Evolutionary conservation across 345 rosid genomes (phyloP).

Genomic region (Populus nigra): DNA sequence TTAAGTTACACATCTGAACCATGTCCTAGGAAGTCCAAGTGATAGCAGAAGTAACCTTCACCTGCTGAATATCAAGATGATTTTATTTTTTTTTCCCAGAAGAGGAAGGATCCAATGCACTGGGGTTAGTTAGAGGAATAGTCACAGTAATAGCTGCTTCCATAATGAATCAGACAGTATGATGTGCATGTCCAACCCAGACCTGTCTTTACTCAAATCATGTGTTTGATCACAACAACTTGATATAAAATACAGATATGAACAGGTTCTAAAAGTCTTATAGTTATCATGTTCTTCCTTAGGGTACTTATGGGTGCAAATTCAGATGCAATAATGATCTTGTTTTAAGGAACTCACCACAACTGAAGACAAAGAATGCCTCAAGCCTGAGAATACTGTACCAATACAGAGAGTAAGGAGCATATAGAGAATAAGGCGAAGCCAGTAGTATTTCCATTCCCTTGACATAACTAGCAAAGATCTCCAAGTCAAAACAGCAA

Average conservation of each 20-base stretch:
- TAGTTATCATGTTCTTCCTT: background rate
- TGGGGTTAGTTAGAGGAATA: background rate
- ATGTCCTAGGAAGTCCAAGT: background rate
- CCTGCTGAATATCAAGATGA: background rate
- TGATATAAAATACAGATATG: background rate
- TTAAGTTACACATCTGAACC: background rate
- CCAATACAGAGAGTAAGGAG: slow-evolving; percentile 75
- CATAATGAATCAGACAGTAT: background rate
- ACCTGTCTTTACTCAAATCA: background rate
- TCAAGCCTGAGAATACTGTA: slow-evolving; percentile 82
- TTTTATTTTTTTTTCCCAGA: background rate
- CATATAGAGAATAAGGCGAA: slow-evolving; percentile 83
- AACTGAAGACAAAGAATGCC: slow-evolving; percentile 91
- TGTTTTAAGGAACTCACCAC: slow-evolving; percentile 52
- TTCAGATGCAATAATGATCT: background rate
- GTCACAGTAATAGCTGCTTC: background rate
- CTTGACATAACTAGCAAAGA: slow-evolving; percentile 91
- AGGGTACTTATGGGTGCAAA: background rate
- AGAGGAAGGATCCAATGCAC: background rate
- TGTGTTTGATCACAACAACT: background rate
- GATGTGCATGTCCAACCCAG: background rate
- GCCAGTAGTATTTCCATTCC: slow-evolving; percentile 99
- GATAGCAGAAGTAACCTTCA: background rate
- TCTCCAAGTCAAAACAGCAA: slow-evolving; percentile 96
- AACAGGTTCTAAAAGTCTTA: background rate